Percentiles rank a stretch among this genome's conserved stretches.
phyloP scores from a whole-genome alignment of 2,329 filamentous ascomycete species.

The Colletotrichum coccodes region DNA sequence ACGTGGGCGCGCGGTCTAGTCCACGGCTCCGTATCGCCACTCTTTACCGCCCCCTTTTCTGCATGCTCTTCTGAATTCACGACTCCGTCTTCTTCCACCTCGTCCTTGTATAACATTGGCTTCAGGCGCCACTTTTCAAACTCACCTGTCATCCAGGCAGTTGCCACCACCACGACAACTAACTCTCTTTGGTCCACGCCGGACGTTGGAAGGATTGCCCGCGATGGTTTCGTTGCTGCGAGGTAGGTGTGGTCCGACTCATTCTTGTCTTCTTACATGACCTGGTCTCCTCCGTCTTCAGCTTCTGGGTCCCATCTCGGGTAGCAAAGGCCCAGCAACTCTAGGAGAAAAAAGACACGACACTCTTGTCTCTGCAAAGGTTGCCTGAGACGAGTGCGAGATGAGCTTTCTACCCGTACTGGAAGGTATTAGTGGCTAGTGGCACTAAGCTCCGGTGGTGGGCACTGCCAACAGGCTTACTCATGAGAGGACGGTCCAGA shows the following conservation, averaged over 20 bases:
- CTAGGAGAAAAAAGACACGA: not conserved
- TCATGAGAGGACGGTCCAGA: not conserved
- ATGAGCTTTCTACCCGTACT: not conserved
- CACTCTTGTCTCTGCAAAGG: not conserved
- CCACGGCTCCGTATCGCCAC: constrained; percentile 5
- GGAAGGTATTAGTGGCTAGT: constrained; percentile 13
- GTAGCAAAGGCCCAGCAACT: not conserved
- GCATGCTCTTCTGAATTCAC: not conserved
- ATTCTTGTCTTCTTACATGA: not conserved
- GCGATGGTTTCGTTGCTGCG: constrained; percentile 3
- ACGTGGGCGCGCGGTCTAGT: constrained; percentile 14
- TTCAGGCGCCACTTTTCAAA: constrained; percentile 10
- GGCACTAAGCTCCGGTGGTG: not conserved
- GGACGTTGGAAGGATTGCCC: not conserved
- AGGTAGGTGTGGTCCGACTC: constrained; percentile 4
- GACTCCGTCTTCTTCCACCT: not conserved
- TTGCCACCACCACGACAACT: not conserved
- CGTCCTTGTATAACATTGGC: constrained; percentile 20
- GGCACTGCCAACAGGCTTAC: not conserved
- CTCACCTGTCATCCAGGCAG: not conserved
- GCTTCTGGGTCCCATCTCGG: constrained; percentile 1
- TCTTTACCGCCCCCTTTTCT: not conserved
- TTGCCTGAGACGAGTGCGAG: not conserved
- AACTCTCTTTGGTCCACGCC: constrained; percentile 1
- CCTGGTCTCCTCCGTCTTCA: not conserved